These are phyloP conservation scores for Paratrypanosoma confusum DNA, from an alignment of 208 protist genomes.

Conservation along the genomic window DNA sequence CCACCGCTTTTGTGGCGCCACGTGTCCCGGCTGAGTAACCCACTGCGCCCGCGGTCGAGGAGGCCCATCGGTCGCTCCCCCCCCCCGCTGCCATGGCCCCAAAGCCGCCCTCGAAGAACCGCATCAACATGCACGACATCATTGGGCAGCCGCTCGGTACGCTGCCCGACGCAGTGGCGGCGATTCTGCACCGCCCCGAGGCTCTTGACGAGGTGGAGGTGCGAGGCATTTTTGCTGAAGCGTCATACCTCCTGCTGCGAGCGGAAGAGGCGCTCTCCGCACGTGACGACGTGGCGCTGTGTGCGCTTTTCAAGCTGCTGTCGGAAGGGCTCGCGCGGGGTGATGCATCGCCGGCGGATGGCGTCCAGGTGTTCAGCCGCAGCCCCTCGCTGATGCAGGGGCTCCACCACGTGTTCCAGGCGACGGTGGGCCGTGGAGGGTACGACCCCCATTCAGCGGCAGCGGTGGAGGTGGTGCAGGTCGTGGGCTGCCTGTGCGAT, in stretches of 20 bases:
- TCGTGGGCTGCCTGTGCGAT: slow-evolving; percentile 73
- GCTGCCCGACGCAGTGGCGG: slow-evolving; percentile 62
- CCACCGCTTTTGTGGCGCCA: too few relatives aligned
- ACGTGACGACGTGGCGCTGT: slow-evolving; percentile 57
- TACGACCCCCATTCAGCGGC: slow-evolving; percentile 53
- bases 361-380: slow-evolving; percentile 48
- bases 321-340: slow-evolving; percentile 68
- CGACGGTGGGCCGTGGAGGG: slow-evolving; percentile 38
- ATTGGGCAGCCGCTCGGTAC: slow-evolving; percentile 63
- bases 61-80: too few relatives aligned
- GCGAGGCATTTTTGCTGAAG: slow-evolving; percentile 64
- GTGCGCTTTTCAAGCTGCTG: slow-evolving; percentile 70
- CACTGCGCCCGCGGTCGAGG: too few relatives aligned
- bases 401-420: slow-evolving; percentile 49
- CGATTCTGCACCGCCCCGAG: slow-evolving; percentile 68
- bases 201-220: slow-evolving; percentile 71
- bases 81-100: slow-evolving; percentile 45
- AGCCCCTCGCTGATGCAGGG: slow-evolving; percentile 57
- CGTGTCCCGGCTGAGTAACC: too few relatives aligned
- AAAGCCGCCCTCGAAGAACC: slow-evolving; percentile 60
- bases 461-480: slow-evolving; percentile 67
- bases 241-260: slow-evolving; percentile 65
- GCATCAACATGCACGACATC: slow-evolving; percentile 87
- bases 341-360: slow-evolving; percentile 57
- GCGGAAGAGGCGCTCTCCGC: slow-evolving; percentile 72